Percentiles rank a stretch among this genome's conserved stretches.
Conservation (phyloP, 2,329 filamentous ascomycete genomes). For the Metarhizium sp. region DNA sequence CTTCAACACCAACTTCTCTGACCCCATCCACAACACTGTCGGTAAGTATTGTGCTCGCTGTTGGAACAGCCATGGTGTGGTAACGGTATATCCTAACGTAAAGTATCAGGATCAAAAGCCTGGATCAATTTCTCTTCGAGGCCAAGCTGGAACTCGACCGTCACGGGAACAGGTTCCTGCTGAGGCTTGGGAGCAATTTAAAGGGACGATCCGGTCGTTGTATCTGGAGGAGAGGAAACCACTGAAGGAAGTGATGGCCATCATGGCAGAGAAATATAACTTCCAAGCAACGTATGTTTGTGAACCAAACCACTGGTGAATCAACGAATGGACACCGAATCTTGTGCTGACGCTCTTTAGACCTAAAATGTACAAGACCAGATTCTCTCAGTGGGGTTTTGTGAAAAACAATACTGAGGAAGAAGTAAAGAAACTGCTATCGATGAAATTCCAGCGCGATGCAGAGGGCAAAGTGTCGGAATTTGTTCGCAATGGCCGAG, state of each 20-base stretch:
- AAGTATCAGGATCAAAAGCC: constrained; percentile 17
- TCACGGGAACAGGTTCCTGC: constrained; percentile 34
- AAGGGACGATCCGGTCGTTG: constrained; percentile 33
- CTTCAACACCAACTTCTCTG: constrained; percentile 9
- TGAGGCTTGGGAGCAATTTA: constrained; percentile 38
- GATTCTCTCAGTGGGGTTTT: constrained; percentile 45
- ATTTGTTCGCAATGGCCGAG: constrained; percentile 42
- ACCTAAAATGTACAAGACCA: constrained; percentile 47
- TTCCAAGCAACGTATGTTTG: constrained; percentile 39
- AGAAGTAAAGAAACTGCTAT: constrained; percentile 39
- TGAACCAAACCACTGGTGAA: background rate
- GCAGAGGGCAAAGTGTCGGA: constrained; percentile 43
- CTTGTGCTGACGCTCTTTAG: constrained; percentile 19
- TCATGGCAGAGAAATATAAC: constrained; percentile 38
- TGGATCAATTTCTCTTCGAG: constrained; percentile 18
- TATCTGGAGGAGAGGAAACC: constrained; percentile 41
- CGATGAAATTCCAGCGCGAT: constrained; percentile 43
- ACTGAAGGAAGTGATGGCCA: constrained; percentile 40
- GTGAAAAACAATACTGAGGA: constrained; percentile 47
- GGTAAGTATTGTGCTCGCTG: constrained; percentile 14
- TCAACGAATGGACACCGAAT: background rate
- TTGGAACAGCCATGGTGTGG: background rate
- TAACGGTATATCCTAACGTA: constrained; percentile 1
- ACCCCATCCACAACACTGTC: constrained; percentile 8
- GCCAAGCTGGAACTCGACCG: constrained; percentile 23